Evolutionary conservation across 2,329 filamentous ascomycete genomes (phyloP).

Genomic region (Fusarium subglutinans): DNA sequence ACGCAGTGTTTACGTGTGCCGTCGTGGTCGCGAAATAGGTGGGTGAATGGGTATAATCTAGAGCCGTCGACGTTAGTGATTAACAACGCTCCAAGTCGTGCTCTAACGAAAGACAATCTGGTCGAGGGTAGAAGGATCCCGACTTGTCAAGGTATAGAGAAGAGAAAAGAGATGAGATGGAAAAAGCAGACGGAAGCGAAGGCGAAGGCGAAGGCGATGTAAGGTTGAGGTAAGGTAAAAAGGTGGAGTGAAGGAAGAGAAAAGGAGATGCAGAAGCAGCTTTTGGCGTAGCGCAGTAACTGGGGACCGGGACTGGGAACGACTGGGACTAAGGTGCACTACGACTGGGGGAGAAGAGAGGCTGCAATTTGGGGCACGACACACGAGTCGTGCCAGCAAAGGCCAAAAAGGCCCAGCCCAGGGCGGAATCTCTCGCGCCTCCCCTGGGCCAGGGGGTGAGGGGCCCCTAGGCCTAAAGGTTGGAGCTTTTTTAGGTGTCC

Average conservation of each 20-base stretch:
- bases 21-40: conserved; percentile 25
- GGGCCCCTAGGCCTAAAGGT: conserved; percentile 22
- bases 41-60: conserved; percentile 8
- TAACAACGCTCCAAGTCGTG: conserved; percentile 32
- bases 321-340: background rate
- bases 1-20: conserved; percentile 28
- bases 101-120: conserved; percentile 31
- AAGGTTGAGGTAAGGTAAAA: conserved; percentile 32
- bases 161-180: conserved; percentile 38
- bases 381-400: conserved; percentile 46
- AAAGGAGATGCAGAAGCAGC: conserved; percentile 45
- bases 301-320: background rate
- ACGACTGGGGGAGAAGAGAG: conserved; percentile 30
- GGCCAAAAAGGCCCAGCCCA: conserved; percentile 43
- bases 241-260: conserved; percentile 43
- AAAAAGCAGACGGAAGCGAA: conserved; percentile 30
- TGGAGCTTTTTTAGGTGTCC: conserved; percentile 19
- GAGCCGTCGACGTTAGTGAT: conserved; percentile 26
- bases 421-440: conserved; percentile 45
- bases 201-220: conserved; percentile 37
- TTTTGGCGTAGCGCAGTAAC: conserved; percentile 42
- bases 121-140: conserved; percentile 18
- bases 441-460: conserved; percentile 43
- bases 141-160: conserved; percentile 33
- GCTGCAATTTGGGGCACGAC: conserved; percentile 46